Base-by-base conservation (phyloP, 148 eudicot species). In the Chenopodium berlandieri region DNA sequence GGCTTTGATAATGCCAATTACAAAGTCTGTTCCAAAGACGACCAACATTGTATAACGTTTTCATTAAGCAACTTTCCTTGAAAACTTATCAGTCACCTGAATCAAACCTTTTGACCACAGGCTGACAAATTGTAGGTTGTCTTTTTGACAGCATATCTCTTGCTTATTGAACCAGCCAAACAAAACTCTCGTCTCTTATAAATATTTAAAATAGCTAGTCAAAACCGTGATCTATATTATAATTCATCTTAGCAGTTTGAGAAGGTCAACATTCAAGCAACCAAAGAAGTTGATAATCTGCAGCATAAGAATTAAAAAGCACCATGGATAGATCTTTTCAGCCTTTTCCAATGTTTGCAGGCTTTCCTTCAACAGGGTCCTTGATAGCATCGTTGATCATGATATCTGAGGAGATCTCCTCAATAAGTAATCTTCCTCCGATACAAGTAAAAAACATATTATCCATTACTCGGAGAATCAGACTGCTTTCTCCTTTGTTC, bases 401-500 rank as follows among this genome's bases (percentile, higher is more conserved):
- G 48, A 72, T 89, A 83, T 89, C 89, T 11, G 76, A 81, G 34
- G 94, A 88, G 64, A 83, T 89, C 25, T 68, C 85, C 30, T 85
- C 91, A 16, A 78, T 78, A 7, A 89, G 85, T 48, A 86, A 83
- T 58, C 69, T 83, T 44, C 89, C 90, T 4, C 79, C 71, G 47
- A n/a, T 88, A 66, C 94, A 89, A 82, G 74, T 76, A 40, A 91
- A 88, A 60, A 91, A 89, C 69, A 83, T 88, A 12, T 76, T 86
- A 23, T 75, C 83, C 13, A 87, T 87, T 86, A 81, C 85, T 40
- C 83, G 90, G 75, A 89, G 91, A 85, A 86, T 89, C 83, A 87
- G 83, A 65, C 88, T 91, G 71, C 91, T 91, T 37, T 87, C 90
- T 25, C 86, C 91, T 7, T 74, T 91, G 68, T 91, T 89, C 54